A percentile compares a stretch with the other conserved stretches of the same genome.
Conservation (phyloP, 495 filamentous ascomycete genomes). For the Xylaria nigripes region DNA sequence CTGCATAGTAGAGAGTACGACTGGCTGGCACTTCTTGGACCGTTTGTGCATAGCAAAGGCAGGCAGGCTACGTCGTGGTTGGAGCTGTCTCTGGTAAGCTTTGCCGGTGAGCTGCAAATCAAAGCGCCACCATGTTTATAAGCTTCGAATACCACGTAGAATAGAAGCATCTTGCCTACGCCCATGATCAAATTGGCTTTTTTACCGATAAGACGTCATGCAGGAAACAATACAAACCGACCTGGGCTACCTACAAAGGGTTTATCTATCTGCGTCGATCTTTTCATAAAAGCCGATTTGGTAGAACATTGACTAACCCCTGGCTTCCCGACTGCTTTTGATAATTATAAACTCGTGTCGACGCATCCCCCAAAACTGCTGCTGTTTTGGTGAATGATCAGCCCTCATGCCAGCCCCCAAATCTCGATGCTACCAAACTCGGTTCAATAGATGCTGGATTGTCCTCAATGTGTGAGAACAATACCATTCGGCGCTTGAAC, state of each 20-base stretch:
- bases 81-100: neutral
- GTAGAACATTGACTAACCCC: neutral
- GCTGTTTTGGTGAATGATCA: neutral
- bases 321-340: neutral
- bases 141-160: neutral
- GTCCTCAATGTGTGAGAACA: neutral
- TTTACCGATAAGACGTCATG: constrained; percentile 2
- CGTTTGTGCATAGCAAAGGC: too few relatives aligned
- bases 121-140: too few relatives aligned
- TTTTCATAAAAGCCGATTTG: neutral
- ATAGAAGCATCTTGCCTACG: neutral
- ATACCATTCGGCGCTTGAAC: neutral
- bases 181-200: neutral
- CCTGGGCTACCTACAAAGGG: neutral
- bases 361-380: neutral
- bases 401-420: neutral
- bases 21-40: too few relatives aligned
- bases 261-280: neutral
- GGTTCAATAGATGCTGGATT: neutral
- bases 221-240: constrained; percentile 1
- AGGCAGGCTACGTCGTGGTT: neutral
- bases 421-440: neutral
- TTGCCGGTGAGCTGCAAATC: too few relatives aligned
- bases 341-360: neutral
- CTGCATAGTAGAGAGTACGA: too few relatives aligned